Evolutionary conservation across 1,284 basidiomycete genomes (phyloP).

Genomic region (Rhodotorula sp.): DNA sequence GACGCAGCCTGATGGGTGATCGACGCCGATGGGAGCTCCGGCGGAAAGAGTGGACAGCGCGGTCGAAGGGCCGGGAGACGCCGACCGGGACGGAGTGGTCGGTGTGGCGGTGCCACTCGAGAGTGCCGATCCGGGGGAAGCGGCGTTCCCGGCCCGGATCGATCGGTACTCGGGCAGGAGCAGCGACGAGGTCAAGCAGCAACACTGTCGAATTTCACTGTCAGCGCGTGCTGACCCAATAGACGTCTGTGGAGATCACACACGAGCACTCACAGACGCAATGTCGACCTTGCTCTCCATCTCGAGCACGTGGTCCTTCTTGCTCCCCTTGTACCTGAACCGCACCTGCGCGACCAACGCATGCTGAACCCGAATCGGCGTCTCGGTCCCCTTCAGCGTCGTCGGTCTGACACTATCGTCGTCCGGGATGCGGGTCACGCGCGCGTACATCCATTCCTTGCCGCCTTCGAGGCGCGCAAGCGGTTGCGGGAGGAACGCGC

Average conservation of each 20-base stretch:
- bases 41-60: neutral
- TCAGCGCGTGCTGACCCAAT: neutral
- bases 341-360: constrained; percentile 22
- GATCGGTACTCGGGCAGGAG: constrained; percentile 28
- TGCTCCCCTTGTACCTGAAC: constrained; percentile 21
- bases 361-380: constrained; percentile 32
- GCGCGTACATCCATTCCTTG: constrained; percentile 23
- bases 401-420: constrained; percentile 34
- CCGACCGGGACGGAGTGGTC: neutral
- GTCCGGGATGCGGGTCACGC: constrained; percentile 27
- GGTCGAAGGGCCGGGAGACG: constrained; percentile 1
- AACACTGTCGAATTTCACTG: constrained; percentile 10
- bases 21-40: constrained; percentile 7
- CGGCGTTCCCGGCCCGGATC: neutral
- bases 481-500: constrained; percentile 20
- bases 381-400: constrained; percentile 30
- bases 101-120: neutral
- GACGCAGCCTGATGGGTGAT: constrained; percentile 3
- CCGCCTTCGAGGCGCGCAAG: constrained; percentile 20
- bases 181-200: constrained; percentile 31
- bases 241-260: neutral
- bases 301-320: constrained; percentile 25
- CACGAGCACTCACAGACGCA: constrained; percentile 21
- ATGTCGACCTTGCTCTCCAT: constrained; percentile 25
- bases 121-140: neutral